Base-by-base conservation (phyloP, 495 filamentous ascomycete species). In the Penicillium roqueforti region DNA sequence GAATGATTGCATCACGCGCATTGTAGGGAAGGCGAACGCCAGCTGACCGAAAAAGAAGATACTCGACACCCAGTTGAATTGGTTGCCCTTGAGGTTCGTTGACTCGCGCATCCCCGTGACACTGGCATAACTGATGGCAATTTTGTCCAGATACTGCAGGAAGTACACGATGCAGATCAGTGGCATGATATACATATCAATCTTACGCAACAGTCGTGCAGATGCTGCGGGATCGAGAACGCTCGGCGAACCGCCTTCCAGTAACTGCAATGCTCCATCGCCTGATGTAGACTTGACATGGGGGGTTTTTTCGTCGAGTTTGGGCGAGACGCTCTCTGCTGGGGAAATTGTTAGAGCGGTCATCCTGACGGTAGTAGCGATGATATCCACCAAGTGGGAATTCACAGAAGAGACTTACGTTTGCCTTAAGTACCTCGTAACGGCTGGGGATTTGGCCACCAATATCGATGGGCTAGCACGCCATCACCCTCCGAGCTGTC, bases 71-170 rank as follows among this genome's bases (percentile, higher is more conserved):
- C 75, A 77, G 36, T 68, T 68, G 54, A 75, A 79, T 31, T 79
- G 60, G 29, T 68, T 67, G 5, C 66, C 62, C 2, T 73, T 57
- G 61, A 78, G 43, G 22, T 68, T 28, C 11, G 47, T 16, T 4
- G 34, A 39, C 36, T 51, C 47, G 16, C n/a, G 34, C 47, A 51
- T 11, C 16, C 47, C 47, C 1, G 36, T 39, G n/a, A 51, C 34
- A 3, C 47, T 51, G 34, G 47, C 47, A n/a, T 51, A 51, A 36
- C 68, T 72, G 23, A 80, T 57, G 4, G 76, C 72, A 36, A 72
- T 75, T 47, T 80, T 80, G 61, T 81, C 78, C 19, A 80, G 68
- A 55, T 72, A 79, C 25, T 76, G 72, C 7, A 78, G 48, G 34
- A 58, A 55, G 42, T 67, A 67, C 10, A 62, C 56, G 28, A 65